These are phyloP conservation scores for Suillus bovinus DNA, from an alignment of 768 basidiomycete genomes.

Conservation along the genomic window DNA sequence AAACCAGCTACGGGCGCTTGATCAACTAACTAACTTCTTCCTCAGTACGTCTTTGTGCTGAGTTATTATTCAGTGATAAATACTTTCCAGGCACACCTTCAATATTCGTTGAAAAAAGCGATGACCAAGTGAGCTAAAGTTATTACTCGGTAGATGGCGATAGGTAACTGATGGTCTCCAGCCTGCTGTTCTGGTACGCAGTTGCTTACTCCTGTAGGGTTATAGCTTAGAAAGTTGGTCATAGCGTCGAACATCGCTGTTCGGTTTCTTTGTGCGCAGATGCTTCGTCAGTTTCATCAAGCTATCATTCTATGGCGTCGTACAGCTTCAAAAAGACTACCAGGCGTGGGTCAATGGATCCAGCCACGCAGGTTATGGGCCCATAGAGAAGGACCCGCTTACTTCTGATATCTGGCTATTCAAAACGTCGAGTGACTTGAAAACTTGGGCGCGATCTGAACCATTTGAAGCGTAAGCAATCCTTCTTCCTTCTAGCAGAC, in stretches of 20 bases:
- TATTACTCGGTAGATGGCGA: neutral
- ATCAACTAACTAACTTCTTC: slow-evolving; percentile 67
- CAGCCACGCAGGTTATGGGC: slow-evolving; percentile 46
- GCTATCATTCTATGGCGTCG: slow-evolving; percentile 72
- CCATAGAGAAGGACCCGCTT: slow-evolving; percentile 52
- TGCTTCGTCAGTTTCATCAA: slow-evolving; percentile 76
- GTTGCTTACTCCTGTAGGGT: neutral
- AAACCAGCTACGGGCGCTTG: slow-evolving; percentile 49
- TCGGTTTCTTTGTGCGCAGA: slow-evolving; percentile 80
- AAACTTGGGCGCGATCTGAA: slow-evolving; percentile 61
- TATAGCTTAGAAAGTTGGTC: neutral
- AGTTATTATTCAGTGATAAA: slow-evolving; percentile 6
- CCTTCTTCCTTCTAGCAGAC: neutral
- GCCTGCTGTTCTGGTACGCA: slow-evolving; percentile 29
- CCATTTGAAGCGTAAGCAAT: slow-evolving; percentile 56
- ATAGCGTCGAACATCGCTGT: slow-evolving; percentile 73
- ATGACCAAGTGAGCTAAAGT: slow-evolving; percentile 47
- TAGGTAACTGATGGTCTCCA: slow-evolving; percentile 7
- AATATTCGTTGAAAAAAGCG: slow-evolving; percentile 58
- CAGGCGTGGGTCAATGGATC: slow-evolving; percentile 60
- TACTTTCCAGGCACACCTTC: slow-evolving; percentile 47
- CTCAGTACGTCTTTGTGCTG: slow-evolving; percentile 25
- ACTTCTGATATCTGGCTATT: slow-evolving; percentile 52
- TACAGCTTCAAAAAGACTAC: slow-evolving; percentile 67
- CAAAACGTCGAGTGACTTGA: slow-evolving; percentile 66